phyloP scores from a whole-genome alignment of 2,329 filamentous ascomycete species.

The Phoma sp. region DNA sequence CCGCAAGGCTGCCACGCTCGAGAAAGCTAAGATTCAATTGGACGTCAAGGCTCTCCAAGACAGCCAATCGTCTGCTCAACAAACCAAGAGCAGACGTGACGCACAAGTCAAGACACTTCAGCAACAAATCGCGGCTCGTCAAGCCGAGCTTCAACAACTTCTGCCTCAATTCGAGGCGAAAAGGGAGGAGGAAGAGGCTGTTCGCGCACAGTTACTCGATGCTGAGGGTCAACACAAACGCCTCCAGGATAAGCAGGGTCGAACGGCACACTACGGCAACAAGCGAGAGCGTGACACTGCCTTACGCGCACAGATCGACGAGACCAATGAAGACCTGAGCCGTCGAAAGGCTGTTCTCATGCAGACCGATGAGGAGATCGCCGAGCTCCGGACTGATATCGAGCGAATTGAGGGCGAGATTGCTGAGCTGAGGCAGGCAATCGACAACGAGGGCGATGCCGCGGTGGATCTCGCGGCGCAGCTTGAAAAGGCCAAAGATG shows the following conservation, averaged over 20 bases:
- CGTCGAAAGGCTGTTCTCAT: slow-evolving; percentile 84
- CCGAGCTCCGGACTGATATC: slow-evolving; percentile 73
- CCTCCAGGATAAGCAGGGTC: slow-evolving; percentile 89
- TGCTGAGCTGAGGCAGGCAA: slow-evolving; percentile 69
- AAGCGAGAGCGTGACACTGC: slow-evolving; percentile 88
- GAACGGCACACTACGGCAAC: slow-evolving; percentile 84
- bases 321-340: slow-evolving; percentile 76
- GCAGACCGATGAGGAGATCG: slow-evolving; percentile 83
- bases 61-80: slow-evolving; percentile 78
- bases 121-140: slow-evolving; percentile 74
- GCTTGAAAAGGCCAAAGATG: slow-evolving; percentile 77
- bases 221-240: slow-evolving; percentile 77
- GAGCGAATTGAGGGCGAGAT: slow-evolving; percentile 75
- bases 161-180: slow-evolving; percentile 77
- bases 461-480: slow-evolving; percentile 75
- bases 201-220: slow-evolving; percentile 75
- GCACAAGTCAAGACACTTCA: slow-evolving; percentile 75
- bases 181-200: slow-evolving; percentile 73
- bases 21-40: slow-evolving; percentile 84
- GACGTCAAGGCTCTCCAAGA: slow-evolving; percentile 83
- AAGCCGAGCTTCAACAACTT: slow-evolving; percentile 76
- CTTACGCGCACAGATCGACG: slow-evolving; percentile 79
- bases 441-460: slow-evolving; percentile 80
- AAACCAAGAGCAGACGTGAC: slow-evolving; percentile 73
- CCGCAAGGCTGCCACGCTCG: slow-evolving; percentile 78